phyloP scores from a whole-genome alignment of 2,329 filamentous ascomycete species.

The Tothia fuscella region DNA sequence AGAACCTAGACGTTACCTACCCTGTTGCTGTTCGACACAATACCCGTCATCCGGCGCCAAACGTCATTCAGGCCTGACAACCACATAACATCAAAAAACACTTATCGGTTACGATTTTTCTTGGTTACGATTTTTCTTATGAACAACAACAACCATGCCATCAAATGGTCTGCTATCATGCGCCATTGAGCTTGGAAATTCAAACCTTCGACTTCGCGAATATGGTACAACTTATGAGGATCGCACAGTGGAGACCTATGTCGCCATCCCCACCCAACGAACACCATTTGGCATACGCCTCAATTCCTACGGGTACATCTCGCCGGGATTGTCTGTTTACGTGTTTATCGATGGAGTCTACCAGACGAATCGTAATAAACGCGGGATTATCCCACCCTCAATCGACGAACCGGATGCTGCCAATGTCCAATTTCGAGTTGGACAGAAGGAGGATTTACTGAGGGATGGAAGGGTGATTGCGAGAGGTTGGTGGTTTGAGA shows the following conservation, averaged over 20 bases:
- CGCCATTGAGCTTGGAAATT: slow-evolving; percentile 36
- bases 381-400: slow-evolving; percentile 26
- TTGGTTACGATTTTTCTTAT: too few relatives aligned
- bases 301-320: slow-evolving; percentile 38
- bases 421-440: slow-evolving; percentile 36
- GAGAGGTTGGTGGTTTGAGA: slow-evolving; percentile 41
- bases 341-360: slow-evolving; percentile 47
- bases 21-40: too few relatives aligned
- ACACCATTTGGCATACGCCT: slow-evolving; percentile 38
- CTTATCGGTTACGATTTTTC: too few relatives aligned
- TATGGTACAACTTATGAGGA: slow-evolving; percentile 39
- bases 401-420: slow-evolving; percentile 19
- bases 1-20: too few relatives aligned
- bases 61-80: too few relatives aligned
- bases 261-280: slow-evolving; percentile 36
- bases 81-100: too few relatives aligned
- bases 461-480: slow-evolving; percentile 36
- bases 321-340: slow-evolving; percentile 40
- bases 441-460: slow-evolving; percentile 42
- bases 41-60: too few relatives aligned
- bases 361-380: slow-evolving; percentile 44
- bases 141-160: slow-evolving; percentile 42
- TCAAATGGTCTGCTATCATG: slow-evolving; percentile 41
- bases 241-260: slow-evolving; percentile 38
- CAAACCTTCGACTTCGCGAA: slow-evolving; percentile 34